These are phyloP conservation scores for Russula abietina DNA, from an alignment of 768 basidiomycete species.

Conservation along the genomic window DNA sequence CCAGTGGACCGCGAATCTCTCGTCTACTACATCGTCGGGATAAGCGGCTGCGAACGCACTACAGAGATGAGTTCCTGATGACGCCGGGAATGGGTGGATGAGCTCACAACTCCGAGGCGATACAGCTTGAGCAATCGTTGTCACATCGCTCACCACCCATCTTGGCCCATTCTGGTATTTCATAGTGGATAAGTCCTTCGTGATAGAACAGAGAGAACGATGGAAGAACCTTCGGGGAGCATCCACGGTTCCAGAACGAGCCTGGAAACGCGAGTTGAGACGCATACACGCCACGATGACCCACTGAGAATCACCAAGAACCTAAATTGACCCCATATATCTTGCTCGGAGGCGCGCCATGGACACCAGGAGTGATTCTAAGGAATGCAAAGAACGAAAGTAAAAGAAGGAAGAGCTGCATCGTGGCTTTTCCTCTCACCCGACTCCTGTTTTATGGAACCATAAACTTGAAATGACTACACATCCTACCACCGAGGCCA, in stretches of 20 bases:
- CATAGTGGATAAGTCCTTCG: neutral
- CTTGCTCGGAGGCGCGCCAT: slow-evolving; percentile 33
- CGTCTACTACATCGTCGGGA: slow-evolving; percentile 54
- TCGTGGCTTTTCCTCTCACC: neutral
- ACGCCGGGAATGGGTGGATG: slow-evolving; percentile 39
- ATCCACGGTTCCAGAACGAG: slow-evolving; percentile 78
- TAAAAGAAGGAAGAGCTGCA: slow-evolving; percentile 6
- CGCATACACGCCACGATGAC: slow-evolving; percentile 1
- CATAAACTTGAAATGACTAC: too few relatives aligned
- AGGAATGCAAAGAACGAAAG: neutral
- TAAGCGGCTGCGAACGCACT: slow-evolving; percentile 59
- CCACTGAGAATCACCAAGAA: slow-evolving; percentile 40
- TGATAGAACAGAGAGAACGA: neutral
- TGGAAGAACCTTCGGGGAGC: slow-evolving; percentile 52
- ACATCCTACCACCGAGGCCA: too few relatives aligned
- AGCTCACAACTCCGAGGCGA: slow-evolving; percentile 59
- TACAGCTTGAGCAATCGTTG: slow-evolving; percentile 53
- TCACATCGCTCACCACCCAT: slow-evolving; percentile 67
- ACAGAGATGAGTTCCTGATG: neutral
- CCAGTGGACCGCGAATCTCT: slow-evolving; percentile 57
- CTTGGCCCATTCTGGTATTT: slow-evolving; percentile 49
- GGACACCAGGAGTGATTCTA: neutral
- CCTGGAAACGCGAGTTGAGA: slow-evolving; percentile 37
- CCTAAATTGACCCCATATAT: slow-evolving; percentile 71
- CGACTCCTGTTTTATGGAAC: neutral